Evolutionary conservation across 345 rosid species (phyloP), one percentile per base, ranked within the genome.

Genomic region (Rhodamnia rubescens): DNA sequence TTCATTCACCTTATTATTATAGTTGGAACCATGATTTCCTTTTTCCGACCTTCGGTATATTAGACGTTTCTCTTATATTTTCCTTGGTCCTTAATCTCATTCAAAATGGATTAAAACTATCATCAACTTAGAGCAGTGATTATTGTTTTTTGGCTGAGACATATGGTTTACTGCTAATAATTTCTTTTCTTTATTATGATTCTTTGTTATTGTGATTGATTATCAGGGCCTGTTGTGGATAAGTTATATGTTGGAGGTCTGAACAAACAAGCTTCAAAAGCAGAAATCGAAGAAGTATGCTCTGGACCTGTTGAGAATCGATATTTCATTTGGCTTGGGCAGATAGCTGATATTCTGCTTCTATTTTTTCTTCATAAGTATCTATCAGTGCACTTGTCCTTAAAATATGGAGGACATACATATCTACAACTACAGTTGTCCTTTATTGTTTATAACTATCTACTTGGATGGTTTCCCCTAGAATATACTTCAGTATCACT

Each of bases 201-300:
- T 82, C 58, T 78, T 53, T 27, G 50, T 74, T 47, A 20, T 87
- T 26, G 84, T 44, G 55, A 59, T 87, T 69, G 69, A 26, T 86
- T 82, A 53, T 69, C 87, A 87, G 93, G 90, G 83, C 92, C 87
- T 88, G 22, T 58, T 86, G 90, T 89, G 64, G 95, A 93, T 36
- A 96, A 95, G 86, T 89, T 96, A 86, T 96, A 94, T 87, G 95
- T 94, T 89, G 93, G 98, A 88, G 87, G 93, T 88, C 87, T 96
- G 85, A 90, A 89, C 94, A 94, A 86, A 90, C 94, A 88, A 78
- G 92, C 98, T 83, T 87, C 96, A 78, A 91, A 86, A 89, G 74
- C 83, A 85, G 99, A 95, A 75, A 88, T 96, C 55, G 92, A 92
- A 78, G 97, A 96, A 90, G 98, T 96, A 92, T 88, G 89, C 78